Evolutionary conservation across 148 eudicot species (phyloP), one percentile per base, ranked within the genome.

Genomic region (Rhododendron molle): DNA sequence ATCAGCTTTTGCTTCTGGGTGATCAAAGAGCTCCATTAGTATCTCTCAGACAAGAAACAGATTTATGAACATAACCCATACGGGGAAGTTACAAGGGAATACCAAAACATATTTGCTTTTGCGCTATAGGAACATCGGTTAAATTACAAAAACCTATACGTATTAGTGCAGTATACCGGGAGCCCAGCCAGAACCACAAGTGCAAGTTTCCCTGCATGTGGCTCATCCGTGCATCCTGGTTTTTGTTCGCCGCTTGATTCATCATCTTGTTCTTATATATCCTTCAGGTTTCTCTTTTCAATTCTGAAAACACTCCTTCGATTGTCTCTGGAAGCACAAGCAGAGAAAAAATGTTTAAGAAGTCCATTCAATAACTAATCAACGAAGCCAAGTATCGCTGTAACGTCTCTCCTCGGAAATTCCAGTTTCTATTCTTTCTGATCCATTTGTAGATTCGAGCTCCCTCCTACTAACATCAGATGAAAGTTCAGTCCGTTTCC

Each of bases 401-500:
- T 49, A 18, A 21, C 50, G 69, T 49, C 67, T 34, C 28, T 84
- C 85, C 80, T 73, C 69, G 7, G 69, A 50, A 34, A 50, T 50
- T 3, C 13, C 81, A 5, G 8, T 36, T n/a, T 78, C 81, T 76
- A 16, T 65, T 4, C 80, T 73, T 54, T 52, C 77, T 0, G 86
- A 76, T 78, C 85, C 90, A 85, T 73, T 43, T 65, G 26, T 34
- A 13, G 85, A 84, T 43, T 86, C 91, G 15, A 60, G 15, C 44
- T 46, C 23, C 65, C 65, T 80, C 36, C 87, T 86, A 34, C 76
- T 71, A 50, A 30, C 40, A 30, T 21, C 9, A 18, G 85, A 81
- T 52, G 89, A 88, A 10, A 23, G 13, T 49, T 85, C 78, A 12
- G 77, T 50, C 10, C 91, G 88, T 85, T 88, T 88, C 84, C 93